phyloP scores from a whole-genome alignment of 2,329 filamentous ascomycete genomes.

The Clarireedia hainanense region DNA sequence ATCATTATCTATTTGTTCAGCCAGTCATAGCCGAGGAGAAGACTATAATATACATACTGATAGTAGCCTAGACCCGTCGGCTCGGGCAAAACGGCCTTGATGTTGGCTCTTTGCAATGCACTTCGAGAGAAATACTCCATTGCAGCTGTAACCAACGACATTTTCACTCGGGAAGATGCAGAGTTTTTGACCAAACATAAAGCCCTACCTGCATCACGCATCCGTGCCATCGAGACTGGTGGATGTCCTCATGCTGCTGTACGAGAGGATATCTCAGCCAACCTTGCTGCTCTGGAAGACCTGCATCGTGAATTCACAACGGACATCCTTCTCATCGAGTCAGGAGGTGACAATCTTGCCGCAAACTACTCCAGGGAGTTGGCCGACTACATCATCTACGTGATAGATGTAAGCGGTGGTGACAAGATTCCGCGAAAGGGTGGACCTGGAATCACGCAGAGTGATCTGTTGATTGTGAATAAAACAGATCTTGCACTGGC shows the following conservation, averaged over 20 bases:
- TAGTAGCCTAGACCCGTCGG: conserved; percentile 66
- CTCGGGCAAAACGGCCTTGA: conserved; percentile 93
- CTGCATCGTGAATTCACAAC: conserved; percentile 73
- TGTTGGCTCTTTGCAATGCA: conserved; percentile 84
- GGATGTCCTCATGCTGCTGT: conserved; percentile 96
- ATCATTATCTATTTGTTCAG: not conserved
- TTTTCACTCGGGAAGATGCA: conserved; percentile 96
- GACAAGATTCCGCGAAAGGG: conserved; percentile 97
- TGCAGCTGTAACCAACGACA: conserved; percentile 96
- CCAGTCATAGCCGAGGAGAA: not conserved
- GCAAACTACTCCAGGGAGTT: conserved; percentile 94
- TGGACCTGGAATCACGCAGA: conserved; percentile 93
- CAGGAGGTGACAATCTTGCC: conserved; percentile 90
- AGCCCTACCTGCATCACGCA: conserved; percentile 74
- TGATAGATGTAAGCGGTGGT: conserved; percentile 92
- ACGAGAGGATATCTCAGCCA: conserved; percentile 90
- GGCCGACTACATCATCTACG: conserved; percentile 96
- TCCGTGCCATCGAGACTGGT: conserved; percentile 94
- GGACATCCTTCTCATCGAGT: conserved; percentile 88
- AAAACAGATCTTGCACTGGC: conserved; percentile 92
- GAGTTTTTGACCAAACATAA: conserved; percentile 88
- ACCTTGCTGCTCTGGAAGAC: conserved; percentile 85
- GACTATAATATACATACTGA: not conserved
- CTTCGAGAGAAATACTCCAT: conserved; percentile 77
- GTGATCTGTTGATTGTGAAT: conserved; percentile 87